Conservation (phyloP, 1,284 basidiomycete species). For the Ceratobasidium papillatum region DNA sequence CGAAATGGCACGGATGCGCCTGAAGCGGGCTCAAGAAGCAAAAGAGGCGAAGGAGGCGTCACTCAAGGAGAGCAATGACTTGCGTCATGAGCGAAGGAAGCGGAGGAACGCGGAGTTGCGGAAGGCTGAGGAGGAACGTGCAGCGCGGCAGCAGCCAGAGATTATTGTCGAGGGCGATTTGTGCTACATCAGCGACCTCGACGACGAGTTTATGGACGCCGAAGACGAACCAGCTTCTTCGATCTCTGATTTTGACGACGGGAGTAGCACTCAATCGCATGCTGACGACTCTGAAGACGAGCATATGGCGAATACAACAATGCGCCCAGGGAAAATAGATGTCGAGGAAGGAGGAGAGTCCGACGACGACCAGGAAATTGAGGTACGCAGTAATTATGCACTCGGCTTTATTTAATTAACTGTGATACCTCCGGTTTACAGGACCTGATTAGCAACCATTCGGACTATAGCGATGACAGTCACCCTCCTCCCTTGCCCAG, state of each 20-base stretch:
- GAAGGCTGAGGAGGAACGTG: slow-evolving; percentile 29
- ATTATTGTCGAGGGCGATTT: slow-evolving; percentile 16
- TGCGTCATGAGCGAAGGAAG: slow-evolving; percentile 24
- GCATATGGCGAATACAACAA: background rate
- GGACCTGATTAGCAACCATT: slow-evolving; percentile 25
- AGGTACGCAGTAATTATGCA: background rate
- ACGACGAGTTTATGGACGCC: slow-evolving; percentile 31
- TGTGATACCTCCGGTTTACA: background rate
- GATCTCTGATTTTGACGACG: slow-evolving; percentile 12
- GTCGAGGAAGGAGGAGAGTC: slow-evolving; percentile 32
- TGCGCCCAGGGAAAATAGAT: slow-evolving; percentile 21
- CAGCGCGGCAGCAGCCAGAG: slow-evolving; percentile 29
- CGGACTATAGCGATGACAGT: slow-evolving; percentile 22
- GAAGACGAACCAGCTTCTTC: slow-evolving; percentile 8
- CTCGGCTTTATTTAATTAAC: background rate
- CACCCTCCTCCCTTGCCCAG: background rate
- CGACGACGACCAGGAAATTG: slow-evolving; percentile 25
- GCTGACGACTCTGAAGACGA: slow-evolving; percentile 12
- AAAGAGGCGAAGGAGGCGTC: background rate
- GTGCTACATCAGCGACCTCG: slow-evolving; percentile 31
- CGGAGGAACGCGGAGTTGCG: slow-evolving; percentile 17
- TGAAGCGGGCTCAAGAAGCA: slow-evolving; percentile 4
- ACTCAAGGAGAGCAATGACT: background rate
- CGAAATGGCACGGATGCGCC: slow-evolving; percentile 18
- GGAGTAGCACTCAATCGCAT: background rate